Evolutionary conservation across 1,284 basidiomycete species (phyloP), one percentile per base, ranked within the genome.

Genomic region (Sporisorium exsertum): DNA sequence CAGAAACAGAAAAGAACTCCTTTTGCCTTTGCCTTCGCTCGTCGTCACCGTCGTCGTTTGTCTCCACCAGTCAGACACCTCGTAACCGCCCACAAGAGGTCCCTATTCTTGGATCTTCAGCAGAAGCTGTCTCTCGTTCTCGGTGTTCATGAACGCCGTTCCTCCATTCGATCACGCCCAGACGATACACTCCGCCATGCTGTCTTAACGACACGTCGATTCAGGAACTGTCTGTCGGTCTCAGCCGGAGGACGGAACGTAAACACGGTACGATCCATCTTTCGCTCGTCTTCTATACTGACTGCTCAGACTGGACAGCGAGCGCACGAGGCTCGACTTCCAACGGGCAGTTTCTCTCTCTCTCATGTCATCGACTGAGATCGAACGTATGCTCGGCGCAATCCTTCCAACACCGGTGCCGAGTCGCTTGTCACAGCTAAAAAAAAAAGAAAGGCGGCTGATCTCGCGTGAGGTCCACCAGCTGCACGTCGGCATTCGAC

Each of bases 401-500:
- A 10, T 32, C 29, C n/a, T 32, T 32, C 29, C 45, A 47, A 18
- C 12, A 16, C 13, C 26, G 45, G 45, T 47, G 45, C 22, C 45
- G 45, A 47, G 45, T 47, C 45, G 45, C 45, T 27, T 47, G 24
- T 24, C 26, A 15, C 24, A 27, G 24, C n/a, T n/a, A n/a, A n/a
- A 16, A 47, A 47, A 47, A 20, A 47, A 13, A 47, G 24, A 26
- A 12, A 26, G 45, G 45, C 45, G 45, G 45, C 45, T 47, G 45
- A 47, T 47, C 45, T 47, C 45, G 45, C 45, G 26, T 16, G 24
- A 24, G 24, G 45, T 47, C 24, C 5, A 47, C 13, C 24, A 20
- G 24, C 45, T 47, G 45, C 45, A 47, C 45, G 24, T 47, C 45
- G 45, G 45, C 45, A 16, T 47, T 27, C 24, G 45, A 8, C 45